phyloP scores from a whole-genome alignment of 768 basidiomycete species.

The Hygrocybe coccinea region DNA sequence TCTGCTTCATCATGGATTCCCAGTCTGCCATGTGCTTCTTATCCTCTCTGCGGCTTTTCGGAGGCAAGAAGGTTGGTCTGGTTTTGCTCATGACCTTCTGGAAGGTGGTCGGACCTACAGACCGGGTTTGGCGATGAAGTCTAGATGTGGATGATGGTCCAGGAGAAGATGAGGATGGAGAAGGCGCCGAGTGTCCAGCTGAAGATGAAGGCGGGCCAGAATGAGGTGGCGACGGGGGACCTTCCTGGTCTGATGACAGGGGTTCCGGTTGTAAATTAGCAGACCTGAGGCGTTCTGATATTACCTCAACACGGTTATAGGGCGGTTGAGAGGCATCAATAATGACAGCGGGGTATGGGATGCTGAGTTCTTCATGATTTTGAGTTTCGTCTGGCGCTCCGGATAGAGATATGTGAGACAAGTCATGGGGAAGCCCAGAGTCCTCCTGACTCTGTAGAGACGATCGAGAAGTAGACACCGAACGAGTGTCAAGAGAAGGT shows the following conservation, averaged over 20 bases:
- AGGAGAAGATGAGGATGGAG: slow-evolving; percentile 31
- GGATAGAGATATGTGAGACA: slow-evolving; percentile 2
- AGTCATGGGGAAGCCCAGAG: slow-evolving; percentile 13
- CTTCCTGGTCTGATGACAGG: slow-evolving; percentile 10
- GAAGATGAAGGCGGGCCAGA: slow-evolving; percentile 20
- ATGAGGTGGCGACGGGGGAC: slow-evolving; percentile 17
- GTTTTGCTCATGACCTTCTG: slow-evolving; percentile 83
- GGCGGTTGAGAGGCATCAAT: slow-evolving; percentile 41
- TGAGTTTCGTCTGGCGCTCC: slow-evolving; percentile 11
- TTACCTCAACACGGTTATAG: slow-evolving; percentile 23
- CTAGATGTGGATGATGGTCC: slow-evolving; percentile 14
- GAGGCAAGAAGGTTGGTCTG: slow-evolving; percentile 79
- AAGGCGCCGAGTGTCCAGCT: slow-evolving; percentile 13
- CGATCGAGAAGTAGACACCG: slow-evolving; percentile 22
- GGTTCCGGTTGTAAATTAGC: slow-evolving; percentile 1
- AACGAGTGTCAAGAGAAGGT: slow-evolving; percentile 10
- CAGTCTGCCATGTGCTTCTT: slow-evolving; percentile 79
- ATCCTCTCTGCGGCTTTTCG: slow-evolving; percentile 74
- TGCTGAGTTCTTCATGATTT: background rate
- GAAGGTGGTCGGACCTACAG: slow-evolving; percentile 62
- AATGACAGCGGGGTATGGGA: slow-evolving; percentile 38
- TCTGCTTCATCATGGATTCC: slow-evolving; percentile 83
- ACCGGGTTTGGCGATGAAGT: slow-evolving; percentile 43
- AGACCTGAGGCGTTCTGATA: slow-evolving; percentile 8
- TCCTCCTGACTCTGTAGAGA: slow-evolving; percentile 34